Base-by-base conservation (phyloP, 192 early-diverging fungal species). In the Coemansia umbellata region DNA sequence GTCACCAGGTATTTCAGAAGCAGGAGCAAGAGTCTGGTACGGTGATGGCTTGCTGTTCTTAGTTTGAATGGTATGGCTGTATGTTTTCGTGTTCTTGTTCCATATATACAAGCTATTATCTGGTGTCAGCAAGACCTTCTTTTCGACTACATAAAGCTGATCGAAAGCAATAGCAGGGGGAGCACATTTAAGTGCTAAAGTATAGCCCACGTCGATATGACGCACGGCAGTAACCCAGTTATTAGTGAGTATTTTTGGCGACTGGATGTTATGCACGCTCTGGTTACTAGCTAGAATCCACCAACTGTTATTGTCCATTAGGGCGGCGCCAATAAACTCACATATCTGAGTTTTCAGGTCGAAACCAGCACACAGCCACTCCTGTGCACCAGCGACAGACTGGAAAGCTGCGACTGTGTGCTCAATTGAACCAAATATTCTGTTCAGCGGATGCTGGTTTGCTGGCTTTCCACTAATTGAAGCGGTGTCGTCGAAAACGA, bases 161-260 rank as follows among this genome's bases (percentile, higher is more conserved):
- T 58, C 58, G 35, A 27, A 47, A 17, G 59, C 27, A 30, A 62
- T 13, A 1, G 58, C 54, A 4, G 59, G 61, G 18, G 58, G 74
- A 13, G 44, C 28, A 23, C 68, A 77, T 32, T 58, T 47, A 22
- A 63, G 24, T 7, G 66, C 74, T 13, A 53, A 40, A 7, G 54
- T 56, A 40, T 77, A 77, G 19, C 74, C 74, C n/a, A 77, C 68
- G 28, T 77, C 74, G 3, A 26, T 50, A 11, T 77, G 74, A 18
- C 74, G 74, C 40, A 71, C 68, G 24, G 63, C 74, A 3, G 59
- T 41, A 4, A 27, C 52, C 67, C 63, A 66, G 62, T 44, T 58
- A 37, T 23, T 66, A 21, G 74, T 77, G 13, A 77, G 48, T 13
- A 77, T 55, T 21, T n/a, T 31, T 15, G 53, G 62, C 24, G 58